Evolutionary conservation across 73 alveolate species (phyloP), one percentile per base, ranked within the genome.

Genomic region (Uronychia setigera): DNA sequence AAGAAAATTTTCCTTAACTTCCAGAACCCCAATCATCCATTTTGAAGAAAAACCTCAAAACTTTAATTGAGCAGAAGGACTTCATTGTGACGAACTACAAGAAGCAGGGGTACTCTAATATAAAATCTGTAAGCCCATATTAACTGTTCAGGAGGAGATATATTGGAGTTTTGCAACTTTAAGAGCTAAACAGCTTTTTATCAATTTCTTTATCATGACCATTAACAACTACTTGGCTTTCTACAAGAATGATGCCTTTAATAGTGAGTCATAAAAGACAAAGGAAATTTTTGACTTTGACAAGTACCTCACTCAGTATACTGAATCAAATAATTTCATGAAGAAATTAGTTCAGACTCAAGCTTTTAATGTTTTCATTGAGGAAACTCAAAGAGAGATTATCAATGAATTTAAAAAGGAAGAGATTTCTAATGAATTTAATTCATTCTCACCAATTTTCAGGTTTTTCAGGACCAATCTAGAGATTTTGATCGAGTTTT

Each of bases 171-270:
- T 74, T 57, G 91, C 91, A 13, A 26, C 35, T 31, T 31, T 85
- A 27, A 76, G 86, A 78, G 81, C 77, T 1, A 85, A 85, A 46
- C 86, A 85, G 35, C 33, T 77, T 27, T 85, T 85, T 79, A 77
- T 85, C 80, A 85, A 85, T 58, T 85, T 85, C 78, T 85, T 85
- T 81, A 77, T 85, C 0, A 58, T 85, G 28, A 85, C 91, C 35
- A 85, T 85, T 31, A 85, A 85, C 77, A 85, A 85, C 59, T 85
- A 85, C 59, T 19, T 46, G 19, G 67, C 67, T 5, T 46, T 74
- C 58, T 85, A 77, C 81, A 85, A 85, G 46, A 46, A 77, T 30
- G 33, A 60, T 26, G 90, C 74, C 29, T 79, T 60, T 32, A 78
- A 19, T 19, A 46, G 19, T 5, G 19, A 46, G 5, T 5, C 67